phyloP scores from a whole-genome alignment of 805 yeast genomes.

The Metschnikowia koreensis region DNA sequence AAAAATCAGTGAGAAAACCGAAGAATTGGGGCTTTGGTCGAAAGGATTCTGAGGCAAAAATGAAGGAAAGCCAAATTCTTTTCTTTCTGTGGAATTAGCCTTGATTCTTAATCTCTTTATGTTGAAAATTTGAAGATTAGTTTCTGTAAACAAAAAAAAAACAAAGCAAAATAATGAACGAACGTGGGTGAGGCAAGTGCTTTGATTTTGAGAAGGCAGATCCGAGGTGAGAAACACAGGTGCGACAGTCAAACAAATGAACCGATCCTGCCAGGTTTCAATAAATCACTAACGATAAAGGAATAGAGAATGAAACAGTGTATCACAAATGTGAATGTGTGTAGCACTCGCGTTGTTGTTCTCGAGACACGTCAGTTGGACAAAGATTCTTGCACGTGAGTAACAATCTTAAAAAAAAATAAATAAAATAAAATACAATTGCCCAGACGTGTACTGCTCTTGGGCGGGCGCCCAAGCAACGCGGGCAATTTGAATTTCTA shows the following conservation, averaged over 20 bases:
- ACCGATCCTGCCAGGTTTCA: neutral
- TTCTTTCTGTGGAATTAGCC: neutral
- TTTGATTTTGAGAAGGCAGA: slow-evolving; percentile 5
- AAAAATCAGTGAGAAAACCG: neutral
- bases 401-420: neutral
- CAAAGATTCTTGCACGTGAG: neutral
- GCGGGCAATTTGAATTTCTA: neutral
- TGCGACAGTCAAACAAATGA: slow-evolving; percentile 1
- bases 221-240: slow-evolving; percentile 2
- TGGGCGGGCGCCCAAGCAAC: slow-evolving; percentile 1
- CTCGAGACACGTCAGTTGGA: neutral
- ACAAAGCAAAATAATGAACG: slow-evolving; percentile 1
- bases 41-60: too few relatives aligned
- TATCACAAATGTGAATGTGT: neutral
- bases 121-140: too few relatives aligned
- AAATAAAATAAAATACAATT: neutral
- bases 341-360: neutral
- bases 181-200: slow-evolving; percentile 5
- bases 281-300: neutral
- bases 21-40: neutral
- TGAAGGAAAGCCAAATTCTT: too few relatives aligned
- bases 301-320: neutral
- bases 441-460: slow-evolving; percentile 9
- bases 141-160: neutral
- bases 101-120: neutral